phyloP scores from a whole-genome alignment of 495 filamentous ascomycete genomes.

The Hyaloscypha bicolor region DNA sequence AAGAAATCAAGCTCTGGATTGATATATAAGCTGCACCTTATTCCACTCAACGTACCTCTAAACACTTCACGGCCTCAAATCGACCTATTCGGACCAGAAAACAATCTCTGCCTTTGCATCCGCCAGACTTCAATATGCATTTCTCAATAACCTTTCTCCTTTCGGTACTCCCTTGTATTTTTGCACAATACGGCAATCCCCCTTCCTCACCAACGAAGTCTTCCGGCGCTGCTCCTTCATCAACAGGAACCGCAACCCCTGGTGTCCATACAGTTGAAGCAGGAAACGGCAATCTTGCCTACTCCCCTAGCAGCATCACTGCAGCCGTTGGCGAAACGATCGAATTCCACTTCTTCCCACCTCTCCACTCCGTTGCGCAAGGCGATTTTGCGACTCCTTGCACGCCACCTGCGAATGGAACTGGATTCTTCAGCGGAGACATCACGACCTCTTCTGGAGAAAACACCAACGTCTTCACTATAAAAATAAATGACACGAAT shows the following conservation, averaged over 20 bases:
- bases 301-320: constrained; percentile 56
- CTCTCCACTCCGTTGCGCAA: constrained; percentile 66
- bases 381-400: constrained; percentile 68
- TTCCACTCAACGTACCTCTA: neutral
- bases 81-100: neutral
- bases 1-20: too few relatives aligned
- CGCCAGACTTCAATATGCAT: neutral
- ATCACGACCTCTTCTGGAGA: constrained; percentile 39
- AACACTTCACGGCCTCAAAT: neutral
- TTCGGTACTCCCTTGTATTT: neutral
- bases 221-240: neutral
- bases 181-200: constrained; percentile 3
- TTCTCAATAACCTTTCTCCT: neutral
- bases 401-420: constrained; percentile 43
- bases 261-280: neutral
- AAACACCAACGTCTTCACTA: constrained; percentile 39
- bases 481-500: constrained; percentile 43
- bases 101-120: neutral
- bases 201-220: neutral
- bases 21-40: neutral
- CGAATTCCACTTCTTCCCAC: constrained; percentile 67
- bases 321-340: constrained; percentile 57
- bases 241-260: neutral
- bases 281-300: constrained; percentile 40
- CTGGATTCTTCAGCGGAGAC: constrained; percentile 38